A percentile compares a stretch with the other conserved stretches of the same genome.
Evolutionary conservation across 495 filamentous ascomycete species (phyloP).

Genomic region (Astrothelium subdiscretum): DNA sequence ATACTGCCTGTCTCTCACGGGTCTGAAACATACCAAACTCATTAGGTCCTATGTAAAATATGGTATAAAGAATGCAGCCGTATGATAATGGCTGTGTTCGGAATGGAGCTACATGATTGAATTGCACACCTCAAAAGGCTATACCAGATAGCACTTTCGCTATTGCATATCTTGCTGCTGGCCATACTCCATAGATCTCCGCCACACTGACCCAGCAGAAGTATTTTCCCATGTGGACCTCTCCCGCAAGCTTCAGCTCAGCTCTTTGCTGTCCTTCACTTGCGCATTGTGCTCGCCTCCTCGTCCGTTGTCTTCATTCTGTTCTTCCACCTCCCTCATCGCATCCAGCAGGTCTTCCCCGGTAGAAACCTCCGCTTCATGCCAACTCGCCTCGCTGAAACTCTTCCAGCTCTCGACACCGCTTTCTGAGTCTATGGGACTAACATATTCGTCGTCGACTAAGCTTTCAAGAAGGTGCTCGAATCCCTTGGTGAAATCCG

Average conservation of each 20-base stretch:
- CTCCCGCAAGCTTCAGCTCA: neutral
- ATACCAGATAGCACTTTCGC: too few relatives aligned
- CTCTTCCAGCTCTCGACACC: conserved; percentile 1
- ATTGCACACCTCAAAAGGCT: too few relatives aligned
- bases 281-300: neutral
- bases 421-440: neutral
- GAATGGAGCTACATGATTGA: too few relatives aligned
- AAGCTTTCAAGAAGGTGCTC: neutral
- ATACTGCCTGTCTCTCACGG: too few relatives aligned
- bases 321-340: neutral
- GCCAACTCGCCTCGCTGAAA: neutral
- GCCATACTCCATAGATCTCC: too few relatives aligned
- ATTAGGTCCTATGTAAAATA: too few relatives aligned
- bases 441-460: neutral
- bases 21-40: too few relatives aligned
- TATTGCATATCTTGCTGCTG: too few relatives aligned
- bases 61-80: too few relatives aligned
- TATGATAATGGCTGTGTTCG: too few relatives aligned
- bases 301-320: neutral
- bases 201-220: too few relatives aligned
- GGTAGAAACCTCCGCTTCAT: neutral
- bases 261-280: neutral
- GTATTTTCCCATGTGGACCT: too few relatives aligned
- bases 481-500: neutral
- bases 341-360: conserved; percentile 1